Evolutionary conservation across 2,329 filamentous ascomycete genomes (phyloP).

Genomic region (Claviceps digitariae): DNA sequence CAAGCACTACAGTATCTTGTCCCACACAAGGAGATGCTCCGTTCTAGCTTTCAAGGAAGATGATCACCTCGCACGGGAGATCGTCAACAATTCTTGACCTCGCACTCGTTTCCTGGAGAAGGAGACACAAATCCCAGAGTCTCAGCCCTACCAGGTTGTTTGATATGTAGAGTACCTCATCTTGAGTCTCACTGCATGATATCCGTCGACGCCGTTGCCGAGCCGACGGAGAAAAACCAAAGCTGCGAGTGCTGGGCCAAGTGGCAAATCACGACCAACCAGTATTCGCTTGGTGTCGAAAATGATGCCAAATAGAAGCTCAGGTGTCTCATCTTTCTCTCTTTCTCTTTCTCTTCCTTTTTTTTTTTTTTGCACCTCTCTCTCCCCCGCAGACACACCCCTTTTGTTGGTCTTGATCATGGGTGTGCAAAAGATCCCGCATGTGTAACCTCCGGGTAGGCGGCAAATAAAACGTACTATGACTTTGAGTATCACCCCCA

Average conservation of each 20-base stretch:
- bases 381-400: neutral
- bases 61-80: constrained; percentile 8
- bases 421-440: neutral
- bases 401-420: neutral
- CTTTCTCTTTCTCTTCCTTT: too few species aligned
- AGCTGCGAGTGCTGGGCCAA: neutral
- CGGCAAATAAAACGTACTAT: neutral
- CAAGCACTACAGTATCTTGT: constrained; percentile 5
- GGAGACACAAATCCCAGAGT: neutral
- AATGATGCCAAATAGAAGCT: neutral
- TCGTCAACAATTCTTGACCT: constrained; percentile 2
- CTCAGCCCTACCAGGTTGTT: constrained; percentile 8
- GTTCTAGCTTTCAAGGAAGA: constrained; percentile 1
- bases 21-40: constrained; percentile 2
- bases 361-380: neutral
- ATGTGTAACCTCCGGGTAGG: neutral
- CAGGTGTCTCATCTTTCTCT: neutral
- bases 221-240: neutral
- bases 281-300: neutral
- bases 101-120: neutral
- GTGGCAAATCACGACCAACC: neutral
- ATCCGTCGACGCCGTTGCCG: constrained; percentile 5
- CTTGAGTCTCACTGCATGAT: constrained; percentile 8
- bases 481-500: neutral
- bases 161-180: constrained; percentile 5